phyloP scores from a whole-genome alignment of 1,284 basidiomycete genomes.

The Trametes versicolor region DNA sequence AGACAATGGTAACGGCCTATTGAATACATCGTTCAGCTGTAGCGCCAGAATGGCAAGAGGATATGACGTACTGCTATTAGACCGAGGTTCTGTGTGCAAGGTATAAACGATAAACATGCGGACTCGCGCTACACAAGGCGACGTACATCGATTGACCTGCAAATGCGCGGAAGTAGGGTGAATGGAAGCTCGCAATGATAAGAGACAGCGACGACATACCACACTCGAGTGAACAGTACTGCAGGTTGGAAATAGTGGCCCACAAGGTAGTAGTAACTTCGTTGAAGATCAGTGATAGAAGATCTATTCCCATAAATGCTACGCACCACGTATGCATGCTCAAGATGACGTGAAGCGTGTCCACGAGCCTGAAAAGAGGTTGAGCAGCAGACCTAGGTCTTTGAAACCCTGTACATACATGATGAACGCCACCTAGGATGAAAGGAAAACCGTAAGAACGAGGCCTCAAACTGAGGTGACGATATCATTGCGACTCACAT shows the following conservation, averaged over 20 bases:
- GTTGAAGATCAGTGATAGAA: no score
- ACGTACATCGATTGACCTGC: not conserved
- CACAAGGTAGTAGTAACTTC: slow-evolving; percentile 13
- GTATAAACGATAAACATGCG: not conserved
- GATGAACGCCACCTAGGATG: not conserved
- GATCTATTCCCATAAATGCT: no score
- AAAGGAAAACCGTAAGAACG: not conserved
- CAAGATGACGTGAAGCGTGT: slow-evolving; percentile 2
- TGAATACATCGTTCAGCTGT: not conserved
- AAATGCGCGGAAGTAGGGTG: not conserved
- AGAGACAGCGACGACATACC: not conserved
- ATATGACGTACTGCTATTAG: not conserved
- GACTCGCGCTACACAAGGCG: no score
- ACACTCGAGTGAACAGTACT: not conserved
- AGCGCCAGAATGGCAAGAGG: no score
- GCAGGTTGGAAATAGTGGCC: slow-evolving; percentile 1
- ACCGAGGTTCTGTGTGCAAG: not conserved
- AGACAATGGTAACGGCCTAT: not conserved
- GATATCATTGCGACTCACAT: not conserved
- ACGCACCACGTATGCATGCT: slow-evolving; percentile 9
- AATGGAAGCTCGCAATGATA: not conserved
- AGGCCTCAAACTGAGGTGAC: not conserved
- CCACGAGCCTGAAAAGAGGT: not conserved
- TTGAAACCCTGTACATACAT: not conserved
- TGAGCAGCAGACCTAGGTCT: not conserved